Conservation (phyloP, 1,139 yeast genomes). For the Pichia sp. region DNA sequence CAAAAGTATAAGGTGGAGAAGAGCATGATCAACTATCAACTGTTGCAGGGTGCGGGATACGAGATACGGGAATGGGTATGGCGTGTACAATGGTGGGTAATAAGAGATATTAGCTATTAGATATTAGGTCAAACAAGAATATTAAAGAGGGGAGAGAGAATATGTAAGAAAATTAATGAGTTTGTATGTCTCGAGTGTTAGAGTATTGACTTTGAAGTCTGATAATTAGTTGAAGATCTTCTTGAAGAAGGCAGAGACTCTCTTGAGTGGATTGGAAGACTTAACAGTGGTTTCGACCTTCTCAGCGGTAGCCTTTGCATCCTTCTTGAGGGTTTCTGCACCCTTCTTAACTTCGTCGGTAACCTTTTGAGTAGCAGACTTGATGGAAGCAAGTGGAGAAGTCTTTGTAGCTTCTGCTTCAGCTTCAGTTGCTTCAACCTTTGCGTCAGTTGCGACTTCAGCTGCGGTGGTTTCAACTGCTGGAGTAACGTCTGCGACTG, state of each 20-base stretch:
- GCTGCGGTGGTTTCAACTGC: neutral
- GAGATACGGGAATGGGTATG: too few species aligned
- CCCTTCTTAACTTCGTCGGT: slow-evolving; percentile 11
- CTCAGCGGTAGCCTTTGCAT: slow-evolving; percentile 11
- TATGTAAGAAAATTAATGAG: neutral
- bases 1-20: too few species aligned
- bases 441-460: slow-evolving; percentile 6
- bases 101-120: neutral
- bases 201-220: neutral
- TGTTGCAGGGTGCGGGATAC: too few species aligned
- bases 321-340: slow-evolving; percentile 13
- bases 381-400: slow-evolving; percentile 9
- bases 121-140: neutral
- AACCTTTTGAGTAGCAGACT: slow-evolving; percentile 10
- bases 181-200: neutral
- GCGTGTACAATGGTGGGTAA: too few species aligned
- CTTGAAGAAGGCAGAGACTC: slow-evolving; percentile 11
- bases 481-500: too few species aligned
- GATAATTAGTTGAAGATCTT: slow-evolving; percentile 10
- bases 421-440: slow-evolving; percentile 11
- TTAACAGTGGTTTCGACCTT: slow-evolving; percentile 8
- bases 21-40: too few species aligned
- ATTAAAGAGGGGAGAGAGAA: neutral
- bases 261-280: slow-evolving; percentile 12
- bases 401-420: slow-evolving; percentile 8